Evolutionary conservation across 768 basidiomycete genomes (phyloP).

Genomic region (Russula ochroleuca): DNA sequence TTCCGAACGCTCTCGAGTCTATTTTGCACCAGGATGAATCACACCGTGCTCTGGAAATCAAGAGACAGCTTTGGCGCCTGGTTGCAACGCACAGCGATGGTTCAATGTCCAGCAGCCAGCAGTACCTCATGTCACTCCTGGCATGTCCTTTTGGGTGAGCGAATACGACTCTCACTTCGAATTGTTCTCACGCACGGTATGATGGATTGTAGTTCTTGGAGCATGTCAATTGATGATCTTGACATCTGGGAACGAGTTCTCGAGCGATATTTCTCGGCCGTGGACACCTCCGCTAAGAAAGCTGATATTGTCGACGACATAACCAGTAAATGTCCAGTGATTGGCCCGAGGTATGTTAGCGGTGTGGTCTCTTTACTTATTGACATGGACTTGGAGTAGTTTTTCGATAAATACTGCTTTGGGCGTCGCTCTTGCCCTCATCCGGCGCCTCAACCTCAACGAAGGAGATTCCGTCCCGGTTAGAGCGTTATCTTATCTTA

Average conservation of each 20-base stretch:
- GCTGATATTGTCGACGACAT: constrained; percentile 8
- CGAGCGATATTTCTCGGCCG: background rate
- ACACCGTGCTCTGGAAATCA: constrained; percentile 9
- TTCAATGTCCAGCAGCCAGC: background rate
- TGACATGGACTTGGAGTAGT: background rate
- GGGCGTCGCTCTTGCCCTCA: constrained; percentile 5
- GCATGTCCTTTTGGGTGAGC: constrained; percentile 16
- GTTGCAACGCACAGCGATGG: background rate
- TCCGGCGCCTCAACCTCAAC: constrained; percentile 10
- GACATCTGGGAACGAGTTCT: constrained; percentile 19
- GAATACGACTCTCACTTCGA: background rate
- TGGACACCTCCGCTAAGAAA: background rate
- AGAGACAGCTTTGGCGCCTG: constrained; percentile 19
- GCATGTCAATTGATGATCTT: constrained; percentile 18
- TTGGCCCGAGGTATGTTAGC: constrained; percentile 10
- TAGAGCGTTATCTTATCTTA: constrained; percentile 7
- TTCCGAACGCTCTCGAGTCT: constrained; percentile 10
- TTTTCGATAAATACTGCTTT: constrained; percentile 14
- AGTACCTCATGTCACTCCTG: background rate
- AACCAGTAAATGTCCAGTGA: constrained; percentile 2
- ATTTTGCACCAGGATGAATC: constrained; percentile 10
- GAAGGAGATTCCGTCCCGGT: background rate
- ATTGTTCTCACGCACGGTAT: background rate
- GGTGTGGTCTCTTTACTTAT: background rate
- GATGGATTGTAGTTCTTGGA: constrained; percentile 12